Base-by-base conservation (phyloP, 177 flowering plant genomes). In the Vitis hybrid region DNA sequence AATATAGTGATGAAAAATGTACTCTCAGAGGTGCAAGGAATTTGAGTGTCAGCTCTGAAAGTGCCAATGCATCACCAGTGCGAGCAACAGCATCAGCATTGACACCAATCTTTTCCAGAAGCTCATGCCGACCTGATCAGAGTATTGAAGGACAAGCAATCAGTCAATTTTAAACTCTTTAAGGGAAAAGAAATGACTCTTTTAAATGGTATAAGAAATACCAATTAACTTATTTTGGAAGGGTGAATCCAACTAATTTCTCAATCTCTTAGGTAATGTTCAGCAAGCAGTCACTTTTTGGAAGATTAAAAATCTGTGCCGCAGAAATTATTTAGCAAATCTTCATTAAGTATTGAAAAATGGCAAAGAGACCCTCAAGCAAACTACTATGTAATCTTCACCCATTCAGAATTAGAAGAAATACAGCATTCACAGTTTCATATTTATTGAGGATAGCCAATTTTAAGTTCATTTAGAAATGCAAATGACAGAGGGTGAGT, bases 11-110 rank as follows among this genome's bases (percentile, higher is more conserved):
- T 60, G 12, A 68, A 58, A 70, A 45, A 34, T 83, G 61, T 90
- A 93, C 99, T 77, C 88, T 85, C 68, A 95, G 70, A 30, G 99
- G 96, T 45, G 89, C 90, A 71, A 90, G 84, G 74, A 87, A 95
- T 74, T 95, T 95, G 69, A 91, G 82, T 52, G 92, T 82, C 75
- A 95, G 57, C 73, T 95, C 97, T 34, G 98, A 78, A 26, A 95
- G 71, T 34, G 99, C 99, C 52, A 95, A 78, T 66, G 98, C 87
- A 69, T 90, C 80, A 51, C 99, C 98, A 60, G 76, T 84, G 60
- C 92, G 88, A 45, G 96, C 99, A 78, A 95, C 82, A 68, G 75
- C 90, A 82, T 93, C 99, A 40, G 88, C 80, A 69, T 67, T 89
- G 64, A 93, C 50, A 62, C 98, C 98, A 40, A 91, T 84, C 57